Evolutionary conservation across 345 rosid species (phyloP).

Genomic region (Capsella bursapastoris): DNA sequence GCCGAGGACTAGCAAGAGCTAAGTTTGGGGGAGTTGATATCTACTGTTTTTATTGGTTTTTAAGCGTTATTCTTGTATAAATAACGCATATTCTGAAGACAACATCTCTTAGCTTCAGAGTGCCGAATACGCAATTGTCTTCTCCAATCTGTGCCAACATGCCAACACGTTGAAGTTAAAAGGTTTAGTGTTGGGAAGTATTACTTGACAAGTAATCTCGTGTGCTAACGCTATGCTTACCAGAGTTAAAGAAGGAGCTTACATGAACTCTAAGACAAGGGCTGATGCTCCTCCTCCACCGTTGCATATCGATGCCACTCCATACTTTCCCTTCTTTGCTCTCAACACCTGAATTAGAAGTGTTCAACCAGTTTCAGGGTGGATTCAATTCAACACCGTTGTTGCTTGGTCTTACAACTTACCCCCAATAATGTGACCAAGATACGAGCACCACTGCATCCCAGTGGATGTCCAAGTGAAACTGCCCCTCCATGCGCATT

Average conservation of each 20-base stretch:
- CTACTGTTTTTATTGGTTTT: too few species aligned
- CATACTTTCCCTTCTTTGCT: conserved; percentile 75
- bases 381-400: conserved; percentile 23
- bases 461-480: conserved; percentile 94
- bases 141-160: conserved; percentile 35
- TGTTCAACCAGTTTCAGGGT: conserved; percentile 18
- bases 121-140: conserved; percentile 35
- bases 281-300: conserved; percentile 99
- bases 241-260: conserved; percentile 50
- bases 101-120: conserved; percentile 32
- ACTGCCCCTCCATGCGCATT: conserved; percentile 94
- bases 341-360: conserved; percentile 66
- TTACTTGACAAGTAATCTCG: background rate
- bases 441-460: conserved; percentile 98
- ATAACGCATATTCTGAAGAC: too few species aligned
- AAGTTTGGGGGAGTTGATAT: too few species aligned
- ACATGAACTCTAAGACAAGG: conserved; percentile 81
- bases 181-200: background rate
- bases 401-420: conserved; percentile 35
- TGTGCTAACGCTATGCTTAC: conserved; percentile 32
- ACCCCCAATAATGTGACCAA: conserved; percentile 93
- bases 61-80: background rate
- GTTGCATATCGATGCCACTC: conserved; percentile 87
- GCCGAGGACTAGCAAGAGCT: too few species aligned
- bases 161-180: conserved; percentile 14